These are phyloP conservation scores for Coemansia sp. DNA, from an alignment of 192 early-diverging fungal genomes.

Conservation along the genomic window DNA sequence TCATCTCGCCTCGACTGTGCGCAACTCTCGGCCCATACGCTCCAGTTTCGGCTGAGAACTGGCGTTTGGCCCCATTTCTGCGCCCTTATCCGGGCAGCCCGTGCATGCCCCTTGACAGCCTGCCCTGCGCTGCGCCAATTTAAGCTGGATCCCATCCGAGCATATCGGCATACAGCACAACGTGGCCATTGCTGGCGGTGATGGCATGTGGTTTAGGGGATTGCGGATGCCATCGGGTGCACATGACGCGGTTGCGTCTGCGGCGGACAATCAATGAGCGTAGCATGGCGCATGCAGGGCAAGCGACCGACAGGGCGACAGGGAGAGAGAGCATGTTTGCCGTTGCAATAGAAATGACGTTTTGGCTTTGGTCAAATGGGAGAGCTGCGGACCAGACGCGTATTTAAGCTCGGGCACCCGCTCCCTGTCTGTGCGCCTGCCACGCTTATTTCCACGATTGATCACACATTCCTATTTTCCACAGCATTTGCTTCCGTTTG, in stretches of 20 bases:
- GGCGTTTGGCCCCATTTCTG: too few species aligned
- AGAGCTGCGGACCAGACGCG: neutral
- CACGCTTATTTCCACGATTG: neutral
- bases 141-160: neutral
- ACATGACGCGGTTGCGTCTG: constrained; percentile 5
- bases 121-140: constrained; percentile 6
- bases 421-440: too few species aligned
- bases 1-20: neutral
- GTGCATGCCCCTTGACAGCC: neutral
- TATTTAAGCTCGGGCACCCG: constrained; percentile 3
- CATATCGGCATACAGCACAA: neutral
- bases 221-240: neutral
- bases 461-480: neutral
- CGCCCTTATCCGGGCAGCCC: neutral
- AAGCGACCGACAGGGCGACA: neutral
- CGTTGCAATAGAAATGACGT: neutral
- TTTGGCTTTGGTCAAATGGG: too few species aligned
- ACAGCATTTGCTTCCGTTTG: neutral
- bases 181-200: neutral
- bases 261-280: constrained; percentile 2
- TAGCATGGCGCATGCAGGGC: constrained; percentile 6
- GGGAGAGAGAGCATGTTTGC: neutral
- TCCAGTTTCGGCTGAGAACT: too few species aligned
- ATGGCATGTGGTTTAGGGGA: neutral
- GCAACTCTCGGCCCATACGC: too few species aligned